Evolutionary conservation across 371 early-diverging fungal genomes (phyloP), one percentile per base, ranked within the genome.

Genomic region (Zychaea mexicana): DNA sequence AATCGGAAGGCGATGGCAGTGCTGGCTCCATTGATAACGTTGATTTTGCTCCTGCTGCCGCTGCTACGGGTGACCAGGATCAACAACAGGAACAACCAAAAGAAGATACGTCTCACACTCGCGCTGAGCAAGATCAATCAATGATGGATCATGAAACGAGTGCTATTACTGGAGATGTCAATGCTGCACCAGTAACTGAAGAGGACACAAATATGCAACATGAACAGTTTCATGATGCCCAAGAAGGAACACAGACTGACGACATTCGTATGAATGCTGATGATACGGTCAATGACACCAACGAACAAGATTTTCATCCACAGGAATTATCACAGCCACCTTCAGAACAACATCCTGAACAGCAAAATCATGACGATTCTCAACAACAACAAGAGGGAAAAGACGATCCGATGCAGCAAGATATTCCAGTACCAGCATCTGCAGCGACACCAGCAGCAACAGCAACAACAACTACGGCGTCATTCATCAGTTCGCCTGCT

Each of bases 401-500:
- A 24, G n/a, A 36, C 61, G 22, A 61, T 1, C 52, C 52, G 6
- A 52, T 52, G 52, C 17, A 52, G 19, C 27, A 52, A 52, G 52
- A 52, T 57, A 12, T 24, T 24, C 52, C 21, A 52, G 24, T 24
- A 7, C 21, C 5, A 19, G 22, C n/a, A 57, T 9, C 33, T 19
- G 31, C 52, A 33, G 32, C 53, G 22, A 15, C 52, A 13, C 21
- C 52, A 61, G 26, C 32, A 32, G 22, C 17, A 31, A 52, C 28
- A 52, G 7, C 38, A 52, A 10, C 52, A 31, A 2, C 52, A 32
- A 61, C 30, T 24, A 52, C 53, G 17, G 9, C 52, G 26, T 46
- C 64, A 5, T 30, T 65, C 15, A 28, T 65, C 8, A 78, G 71
- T 42, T 67, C 78, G 13, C 85, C 85, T 33, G 81, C 78, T 58